phyloP scores from a whole-genome alignment of 176 grass and related monocot species.

The Phoenix roebelenii region DNA sequence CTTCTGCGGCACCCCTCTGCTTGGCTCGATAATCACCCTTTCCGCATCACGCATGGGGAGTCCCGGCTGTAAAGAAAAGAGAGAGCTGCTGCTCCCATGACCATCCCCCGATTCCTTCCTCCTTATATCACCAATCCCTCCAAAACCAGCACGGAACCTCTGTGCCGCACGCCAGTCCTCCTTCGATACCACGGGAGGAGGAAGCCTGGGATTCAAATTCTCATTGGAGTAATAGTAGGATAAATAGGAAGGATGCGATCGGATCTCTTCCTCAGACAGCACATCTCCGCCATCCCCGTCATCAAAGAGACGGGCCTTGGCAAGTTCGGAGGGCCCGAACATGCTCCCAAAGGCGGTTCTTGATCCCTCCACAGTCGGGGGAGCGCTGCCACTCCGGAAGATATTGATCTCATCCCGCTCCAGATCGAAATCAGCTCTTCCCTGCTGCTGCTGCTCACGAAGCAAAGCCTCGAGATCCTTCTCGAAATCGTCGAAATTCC shows the following conservation, averaged over 20 bases:
- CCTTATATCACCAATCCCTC: neutral
- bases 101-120: neutral
- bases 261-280: constrained; percentile 9
- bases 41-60: neutral
- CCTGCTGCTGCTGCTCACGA: constrained; percentile 6
- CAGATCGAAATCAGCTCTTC: neutral
- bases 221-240: constrained; percentile 22
- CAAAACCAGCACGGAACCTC: constrained; percentile 1
- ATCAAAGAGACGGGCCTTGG: neutral
- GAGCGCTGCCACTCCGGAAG: constrained; percentile 16
- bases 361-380: constrained; percentile 19
- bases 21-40: neutral
- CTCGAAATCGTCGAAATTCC: constrained; percentile 12
- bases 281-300: neutral
- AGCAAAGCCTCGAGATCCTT: constrained; percentile 10
- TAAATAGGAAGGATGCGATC: constrained; percentile 14
- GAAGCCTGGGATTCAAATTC: constrained; percentile 15
- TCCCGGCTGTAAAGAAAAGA: constrained; percentile 2
- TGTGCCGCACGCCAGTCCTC: constrained; percentile 14
- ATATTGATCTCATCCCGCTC: constrained; percentile 3
- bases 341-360: constrained; percentile 7
- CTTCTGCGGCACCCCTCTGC: neutral
- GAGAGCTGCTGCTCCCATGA: neutral
- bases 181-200: constrained; percentile 14
- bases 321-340: neutral